Evolutionary conservation across 352 stramenopile genomes (phyloP).

Genomic region (Phytophthora pini): DNA sequence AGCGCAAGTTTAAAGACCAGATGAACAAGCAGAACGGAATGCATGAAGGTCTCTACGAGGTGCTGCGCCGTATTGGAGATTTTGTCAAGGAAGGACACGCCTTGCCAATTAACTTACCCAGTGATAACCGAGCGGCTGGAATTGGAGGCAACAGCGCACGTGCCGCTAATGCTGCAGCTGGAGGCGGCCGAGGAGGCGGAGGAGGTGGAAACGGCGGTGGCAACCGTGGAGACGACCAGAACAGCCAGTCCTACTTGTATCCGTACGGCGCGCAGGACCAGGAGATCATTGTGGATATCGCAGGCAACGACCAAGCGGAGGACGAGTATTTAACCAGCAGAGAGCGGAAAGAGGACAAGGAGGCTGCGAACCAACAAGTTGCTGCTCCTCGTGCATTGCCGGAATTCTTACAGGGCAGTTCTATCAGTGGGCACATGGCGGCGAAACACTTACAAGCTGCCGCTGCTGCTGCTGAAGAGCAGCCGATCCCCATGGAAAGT

Average conservation of each 20-base stretch:
- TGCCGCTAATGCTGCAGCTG: conserved; percentile 33
- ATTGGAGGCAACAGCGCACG: conserved; percentile 75
- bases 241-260: conserved; percentile 86
- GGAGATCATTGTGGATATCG: conserved; percentile 90
- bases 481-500: conserved; percentile 38
- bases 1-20: conserved; percentile 90
- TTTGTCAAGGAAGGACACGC: conserved; percentile 80
- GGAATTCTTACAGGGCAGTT: conserved; percentile 84
- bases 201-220: conserved; percentile 41
- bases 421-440: conserved; percentile 88
- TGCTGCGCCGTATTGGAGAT: conserved; percentile 80
- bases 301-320: conserved; percentile 70
- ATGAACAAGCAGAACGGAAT: conserved; percentile 88
- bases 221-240: conserved; percentile 56
- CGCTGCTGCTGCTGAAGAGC: conserved; percentile 41
- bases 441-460: conserved; percentile 75
- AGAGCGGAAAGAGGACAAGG: conserved; percentile 79
- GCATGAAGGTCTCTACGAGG: conserved; percentile 89
- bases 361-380: conserved; percentile 53
- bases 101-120: conserved; percentile 84
- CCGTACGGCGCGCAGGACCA: conserved; percentile 80
- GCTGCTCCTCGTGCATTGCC: conserved; percentile 74
- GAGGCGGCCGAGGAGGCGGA: conserved; percentile 47
- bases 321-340: conserved; percentile 84
- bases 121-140: conserved; percentile 84